Conservation (phyloP, 2,329 filamentous ascomycete genomes). For the Fonsecaea nubica region DNA sequence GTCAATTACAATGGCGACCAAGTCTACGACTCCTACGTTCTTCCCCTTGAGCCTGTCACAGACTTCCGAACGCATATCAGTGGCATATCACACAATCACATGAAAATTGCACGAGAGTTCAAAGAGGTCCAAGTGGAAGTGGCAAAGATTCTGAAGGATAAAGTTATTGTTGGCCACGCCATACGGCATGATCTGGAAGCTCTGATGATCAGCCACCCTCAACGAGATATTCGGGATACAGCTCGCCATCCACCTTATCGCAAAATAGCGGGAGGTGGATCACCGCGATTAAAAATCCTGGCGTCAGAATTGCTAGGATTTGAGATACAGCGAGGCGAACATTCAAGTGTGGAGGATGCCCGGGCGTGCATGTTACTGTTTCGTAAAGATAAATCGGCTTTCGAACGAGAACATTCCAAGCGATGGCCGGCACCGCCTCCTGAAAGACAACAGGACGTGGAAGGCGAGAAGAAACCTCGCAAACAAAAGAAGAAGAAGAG, state of each 20-base stretch:
- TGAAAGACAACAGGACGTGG: conserved; percentile 11
- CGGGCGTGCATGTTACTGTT: conserved; percentile 90
- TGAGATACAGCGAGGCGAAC: conserved; percentile 65
- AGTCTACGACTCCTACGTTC: conserved; percentile 92
- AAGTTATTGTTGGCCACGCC: conserved; percentile 83
- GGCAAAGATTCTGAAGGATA: conserved; percentile 69
- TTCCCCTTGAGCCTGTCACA: conserved; percentile 76
- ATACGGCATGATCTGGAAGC: conserved; percentile 77
- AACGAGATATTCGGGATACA: conserved; percentile 82
- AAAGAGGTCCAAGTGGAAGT: conserved; percentile 78
- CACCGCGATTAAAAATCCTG: conserved; percentile 62
- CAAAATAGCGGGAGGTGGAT: conserved; percentile 59
- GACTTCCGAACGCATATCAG: conserved; percentile 90
- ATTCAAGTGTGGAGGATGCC: conserved; percentile 76
- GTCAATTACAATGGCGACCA: conserved; percentile 94
- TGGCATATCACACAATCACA: conserved; percentile 76
- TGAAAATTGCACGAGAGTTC: conserved; percentile 73
- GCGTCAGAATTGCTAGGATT: conserved; percentile 64
- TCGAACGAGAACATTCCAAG: conserved; percentile 80
- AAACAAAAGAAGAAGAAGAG: conserved; percentile 58
- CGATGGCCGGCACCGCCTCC: conserved; percentile 45
- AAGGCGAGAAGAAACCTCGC: conserved; percentile 25
- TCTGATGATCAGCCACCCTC: conserved; percentile 78
- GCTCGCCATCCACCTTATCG: conserved; percentile 77
- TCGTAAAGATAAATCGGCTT: conserved; percentile 78